These are phyloP conservation scores for Aspergillus jensenii DNA, from an alignment of 2,329 filamentous ascomycete species.

Conservation along the genomic window DNA sequence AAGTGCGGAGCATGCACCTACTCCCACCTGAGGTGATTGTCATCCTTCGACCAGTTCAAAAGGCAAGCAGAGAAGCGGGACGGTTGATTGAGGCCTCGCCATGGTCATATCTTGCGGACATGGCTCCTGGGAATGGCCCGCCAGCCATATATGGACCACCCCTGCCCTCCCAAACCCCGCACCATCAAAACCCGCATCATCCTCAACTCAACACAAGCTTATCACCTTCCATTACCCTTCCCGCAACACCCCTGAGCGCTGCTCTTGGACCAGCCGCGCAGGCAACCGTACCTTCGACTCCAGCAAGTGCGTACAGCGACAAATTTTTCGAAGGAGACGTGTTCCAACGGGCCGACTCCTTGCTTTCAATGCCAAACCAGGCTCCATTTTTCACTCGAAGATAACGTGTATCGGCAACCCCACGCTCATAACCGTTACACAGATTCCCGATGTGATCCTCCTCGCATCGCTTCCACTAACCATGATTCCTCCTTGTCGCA, in stretches of 20 bases:
- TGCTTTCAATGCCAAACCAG: constrained; percentile 46
- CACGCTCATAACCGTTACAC: constrained; percentile 31
- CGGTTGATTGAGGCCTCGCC: constrained; percentile 68
- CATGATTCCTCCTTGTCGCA: neutral
- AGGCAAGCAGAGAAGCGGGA: constrained; percentile 76
- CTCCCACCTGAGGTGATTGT: constrained; percentile 66
- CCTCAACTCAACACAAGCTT: constrained; percentile 27
- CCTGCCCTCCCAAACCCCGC: constrained; percentile 30
- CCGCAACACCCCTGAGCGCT: constrained; percentile 85
- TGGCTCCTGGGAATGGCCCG: constrained; percentile 33
- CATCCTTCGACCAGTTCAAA: constrained; percentile 77
- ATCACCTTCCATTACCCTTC: constrained; percentile 58
- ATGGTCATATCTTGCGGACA: constrained; percentile 57
- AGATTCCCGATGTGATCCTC: constrained; percentile 11
- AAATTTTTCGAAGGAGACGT: constrained; percentile 51
- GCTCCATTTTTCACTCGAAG: constrained; percentile 43
- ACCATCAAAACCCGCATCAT: constrained; percentile 30
- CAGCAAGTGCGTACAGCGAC: constrained; percentile 49
- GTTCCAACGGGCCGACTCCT: constrained; percentile 49
- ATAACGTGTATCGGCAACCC: constrained; percentile 36
- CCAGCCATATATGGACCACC: constrained; percentile 37
- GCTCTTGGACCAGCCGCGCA: constrained; percentile 87
- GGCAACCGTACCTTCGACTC: constrained; percentile 73
- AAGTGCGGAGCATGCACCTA: constrained; percentile 48
- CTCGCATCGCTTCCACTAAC: neutral